Base-by-base conservation (phyloP, 441 rosid genomes). In the Corymbia calophylla region DNA sequence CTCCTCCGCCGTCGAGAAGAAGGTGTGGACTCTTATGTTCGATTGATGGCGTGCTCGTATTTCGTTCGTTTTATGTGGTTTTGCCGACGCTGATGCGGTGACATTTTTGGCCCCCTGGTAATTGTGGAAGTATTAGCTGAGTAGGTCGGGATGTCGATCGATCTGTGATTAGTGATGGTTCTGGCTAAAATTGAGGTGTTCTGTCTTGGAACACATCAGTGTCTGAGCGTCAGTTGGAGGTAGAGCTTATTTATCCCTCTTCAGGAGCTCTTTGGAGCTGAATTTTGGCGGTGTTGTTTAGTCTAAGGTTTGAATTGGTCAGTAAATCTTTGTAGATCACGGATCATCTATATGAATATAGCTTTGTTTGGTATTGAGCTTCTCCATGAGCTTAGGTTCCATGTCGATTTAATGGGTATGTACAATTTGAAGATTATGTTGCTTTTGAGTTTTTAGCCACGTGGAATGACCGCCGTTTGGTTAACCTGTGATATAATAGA, bases 1-100 rank as follows among this genome's bases (percentile, higher is more conserved):
- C 29, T 86, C 88, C 23, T 64, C 89, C 48, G 90, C 94, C 85
- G 89, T 91, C 77, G 95, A 95, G 54, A 93, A 93, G 91, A 92
- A 93, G 96, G 95, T 93, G 81, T 9, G 14, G 25, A 58, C 64
- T 58, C 23, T 31, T 14, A 17, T 12, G 44, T 73, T 73, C 84
- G 49, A 39, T 73, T 44, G 84, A 73, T 44, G 84, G 47, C 25
- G 84, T 23, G 84, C 84, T 73, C 47, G 84, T 23, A 4, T 39
- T 39, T 73, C 21, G n/a, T 39, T 73, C n/a, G 49, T 47, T 73
- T 39, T 39, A 6, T 47, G 3, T 13, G 51, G n/a, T 73, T 39
- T 73, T 44, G 29, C 51, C 9, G 51, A 39, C 84, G 39, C n/a
- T 51, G 51, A 39, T 73, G 84, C 3, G 84, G n/a, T 21, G 84